Conservation (phyloP, 306 rosid species). For the Vicia villosa region DNA sequence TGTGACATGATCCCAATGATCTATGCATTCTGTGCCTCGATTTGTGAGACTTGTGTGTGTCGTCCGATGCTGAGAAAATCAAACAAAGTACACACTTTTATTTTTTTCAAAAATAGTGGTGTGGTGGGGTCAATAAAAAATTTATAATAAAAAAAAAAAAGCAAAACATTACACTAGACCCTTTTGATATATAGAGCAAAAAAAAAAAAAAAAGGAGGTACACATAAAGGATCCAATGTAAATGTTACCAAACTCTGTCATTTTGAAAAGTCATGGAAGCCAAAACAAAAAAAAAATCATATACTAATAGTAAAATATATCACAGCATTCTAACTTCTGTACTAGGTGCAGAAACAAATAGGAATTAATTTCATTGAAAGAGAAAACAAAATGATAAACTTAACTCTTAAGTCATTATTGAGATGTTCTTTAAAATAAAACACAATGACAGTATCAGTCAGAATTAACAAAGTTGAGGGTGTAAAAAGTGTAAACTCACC, state of each 20-base stretch:
- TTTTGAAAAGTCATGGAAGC: constrained; percentile 51
- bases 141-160: constrained; percentile 29
- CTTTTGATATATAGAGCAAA: constrained; percentile 44
- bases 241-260: constrained; percentile 62
- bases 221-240: constrained; percentile 80
- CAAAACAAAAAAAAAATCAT: constrained; percentile 42
- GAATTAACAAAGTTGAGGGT: constrained; percentile 3
- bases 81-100: constrained; percentile 32
- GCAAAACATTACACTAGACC: constrained; percentile 48
- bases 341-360: constrained; percentile 13
- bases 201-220: constrained; percentile 60
- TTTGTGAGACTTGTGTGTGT: constrained; percentile 85
- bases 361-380: constrained; percentile 31
- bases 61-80: constrained; percentile 77
- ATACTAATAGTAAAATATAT: constrained; percentile 28
- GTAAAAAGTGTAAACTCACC: constrained; percentile 53
- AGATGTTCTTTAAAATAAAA: constrained; percentile 29
- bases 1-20: constrained; percentile 86
- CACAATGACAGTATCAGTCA: constrained; percentile 10
- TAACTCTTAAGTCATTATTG: constrained; percentile 35
- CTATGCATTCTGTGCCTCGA: constrained; percentile 88
- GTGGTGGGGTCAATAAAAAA: constrained; percentile 51
- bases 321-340: constrained; percentile 21
- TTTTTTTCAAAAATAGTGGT: constrained; percentile 32
- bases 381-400: constrained; percentile 28